Evolutionary conservation across 179 eudicot species (phyloP).

Genomic region (Silene vulgaris): DNA sequence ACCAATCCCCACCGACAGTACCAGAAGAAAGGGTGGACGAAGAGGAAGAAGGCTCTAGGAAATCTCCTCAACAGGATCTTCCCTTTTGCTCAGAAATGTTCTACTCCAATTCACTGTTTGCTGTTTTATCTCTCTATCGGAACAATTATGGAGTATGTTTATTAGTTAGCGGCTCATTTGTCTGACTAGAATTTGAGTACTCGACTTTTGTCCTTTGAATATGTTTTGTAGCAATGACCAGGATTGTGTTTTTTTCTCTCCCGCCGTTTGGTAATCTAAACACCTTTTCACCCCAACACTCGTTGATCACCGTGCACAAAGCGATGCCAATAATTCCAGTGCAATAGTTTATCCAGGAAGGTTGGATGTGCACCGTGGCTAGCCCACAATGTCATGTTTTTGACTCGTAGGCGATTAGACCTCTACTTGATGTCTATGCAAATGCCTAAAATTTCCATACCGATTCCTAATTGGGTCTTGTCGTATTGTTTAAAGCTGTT

Average conservation of each 20-base stretch:
- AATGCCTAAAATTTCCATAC: too few species aligned
- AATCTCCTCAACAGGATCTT: background rate
- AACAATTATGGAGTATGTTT: background rate
- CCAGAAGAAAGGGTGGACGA: constrained; percentile 84
- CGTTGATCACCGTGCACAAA: too few species aligned
- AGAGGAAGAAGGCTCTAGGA: constrained; percentile 77
- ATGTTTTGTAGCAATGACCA: constrained; percentile 1
- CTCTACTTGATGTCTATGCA: too few species aligned
- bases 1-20: constrained; percentile 74
- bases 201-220: background rate
- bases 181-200: background rate
- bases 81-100: background rate
- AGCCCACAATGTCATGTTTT: too few species aligned
- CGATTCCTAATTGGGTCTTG: too few species aligned
- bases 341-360: too few species aligned
- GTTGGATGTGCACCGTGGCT: too few species aligned
- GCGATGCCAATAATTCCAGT: too few species aligned
- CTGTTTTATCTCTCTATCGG: constrained; percentile 5
- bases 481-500: too few species aligned
- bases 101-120: background rate
- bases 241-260: background rate
- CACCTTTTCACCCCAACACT: background rate
- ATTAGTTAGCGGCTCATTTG: background rate
- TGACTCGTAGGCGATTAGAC: too few species aligned
- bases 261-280: background rate